These are phyloP conservation scores for Ophiostoma triangulosporum DNA, from an alignment of 2,329 filamentous ascomycete species.

Conservation along the genomic window DNA sequence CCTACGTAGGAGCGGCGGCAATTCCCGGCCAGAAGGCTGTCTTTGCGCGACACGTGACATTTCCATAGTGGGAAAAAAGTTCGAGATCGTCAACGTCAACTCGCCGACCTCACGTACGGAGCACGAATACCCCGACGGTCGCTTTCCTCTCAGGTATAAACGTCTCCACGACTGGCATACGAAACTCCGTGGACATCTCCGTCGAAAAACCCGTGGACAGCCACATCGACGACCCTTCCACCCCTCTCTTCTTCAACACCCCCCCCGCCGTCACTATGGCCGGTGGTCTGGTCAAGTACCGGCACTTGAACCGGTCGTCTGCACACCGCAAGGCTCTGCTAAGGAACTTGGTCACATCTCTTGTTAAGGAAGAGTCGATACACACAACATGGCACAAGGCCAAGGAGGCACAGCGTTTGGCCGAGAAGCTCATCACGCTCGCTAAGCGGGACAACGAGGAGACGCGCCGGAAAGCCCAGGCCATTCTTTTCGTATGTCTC, in stretches of 20 bases:
- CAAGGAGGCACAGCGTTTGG: conserved; percentile 87
- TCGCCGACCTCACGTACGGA: neutral
- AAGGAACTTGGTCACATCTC: conserved; percentile 88
- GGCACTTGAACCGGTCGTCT: conserved; percentile 74
- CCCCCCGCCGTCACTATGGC: conserved; percentile 48
- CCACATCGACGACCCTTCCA: neutral
- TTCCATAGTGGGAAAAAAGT: conserved; percentile 6
- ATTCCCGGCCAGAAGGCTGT: conserved; percentile 2
- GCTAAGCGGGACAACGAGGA: conserved; percentile 88
- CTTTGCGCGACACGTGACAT: conserved; percentile 2
- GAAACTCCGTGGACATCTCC: no score
- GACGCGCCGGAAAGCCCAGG: conserved; percentile 57
- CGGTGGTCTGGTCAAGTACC: conserved; percentile 74
- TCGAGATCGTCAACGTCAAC: conserved; percentile 7
- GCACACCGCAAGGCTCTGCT: conserved; percentile 84
- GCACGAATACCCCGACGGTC: neutral
- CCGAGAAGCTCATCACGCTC: conserved; percentile 86
- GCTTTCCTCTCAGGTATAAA: neutral
- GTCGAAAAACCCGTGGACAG: neutral
- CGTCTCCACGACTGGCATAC: neutral
- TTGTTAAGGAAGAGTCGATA: conserved; percentile 87
- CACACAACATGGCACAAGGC: conserved; percentile 92
- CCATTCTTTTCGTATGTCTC: conserved; percentile 63
- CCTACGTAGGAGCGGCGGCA: no score
- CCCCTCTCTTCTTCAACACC: neutral